These are phyloP conservation scores for Cyamopsis tetragonoloba DNA, from an alignment of 306 rosid genomes.

Conservation along the genomic window DNA sequence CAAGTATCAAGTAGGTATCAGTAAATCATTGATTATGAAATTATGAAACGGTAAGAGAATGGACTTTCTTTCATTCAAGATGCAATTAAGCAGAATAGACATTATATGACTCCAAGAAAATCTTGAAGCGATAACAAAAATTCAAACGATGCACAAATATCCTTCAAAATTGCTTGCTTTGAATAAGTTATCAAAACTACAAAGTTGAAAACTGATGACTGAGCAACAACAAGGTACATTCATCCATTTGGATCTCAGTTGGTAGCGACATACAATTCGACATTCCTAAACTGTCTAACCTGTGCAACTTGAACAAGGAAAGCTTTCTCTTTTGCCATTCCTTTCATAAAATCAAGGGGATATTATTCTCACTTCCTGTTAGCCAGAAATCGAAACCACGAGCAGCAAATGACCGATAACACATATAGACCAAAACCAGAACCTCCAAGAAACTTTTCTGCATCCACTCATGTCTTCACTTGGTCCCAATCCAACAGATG, in stretches of 20 bases:
- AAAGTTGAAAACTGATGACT: background rate
- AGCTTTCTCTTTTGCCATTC: conserved; percentile 15
- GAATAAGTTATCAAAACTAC: conserved; percentile 4
- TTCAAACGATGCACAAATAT: background rate
- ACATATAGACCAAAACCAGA: conserved; percentile 49
- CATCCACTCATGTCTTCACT: conserved; percentile 50
- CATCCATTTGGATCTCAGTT: background rate
- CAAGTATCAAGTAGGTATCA: background rate
- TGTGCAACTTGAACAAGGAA: conserved; percentile 11
- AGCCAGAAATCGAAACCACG: conserved; percentile 20
- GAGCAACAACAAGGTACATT: background rate
- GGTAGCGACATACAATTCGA: conserved; percentile 6
- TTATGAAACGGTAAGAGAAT: background rate
- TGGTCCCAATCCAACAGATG: conserved; percentile 51
- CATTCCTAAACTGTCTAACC: conserved; percentile 26
- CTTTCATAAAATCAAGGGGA: conserved; percentile 1
- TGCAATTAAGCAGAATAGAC: background rate
- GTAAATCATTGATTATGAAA: background rate
- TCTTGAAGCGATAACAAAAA: background rate
- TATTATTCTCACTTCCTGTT: background rate
- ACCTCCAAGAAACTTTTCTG: conserved; percentile 16
- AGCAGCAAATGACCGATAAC: conserved; percentile 31
- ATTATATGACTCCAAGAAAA: background rate
- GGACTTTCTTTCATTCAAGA: background rate
- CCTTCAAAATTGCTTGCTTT: conserved; percentile 1